Evolutionary conservation across 345 rosid species (phyloP), one percentile per base, ranked within the genome.

Genomic region (Aquilaria yunnanensis): DNA sequence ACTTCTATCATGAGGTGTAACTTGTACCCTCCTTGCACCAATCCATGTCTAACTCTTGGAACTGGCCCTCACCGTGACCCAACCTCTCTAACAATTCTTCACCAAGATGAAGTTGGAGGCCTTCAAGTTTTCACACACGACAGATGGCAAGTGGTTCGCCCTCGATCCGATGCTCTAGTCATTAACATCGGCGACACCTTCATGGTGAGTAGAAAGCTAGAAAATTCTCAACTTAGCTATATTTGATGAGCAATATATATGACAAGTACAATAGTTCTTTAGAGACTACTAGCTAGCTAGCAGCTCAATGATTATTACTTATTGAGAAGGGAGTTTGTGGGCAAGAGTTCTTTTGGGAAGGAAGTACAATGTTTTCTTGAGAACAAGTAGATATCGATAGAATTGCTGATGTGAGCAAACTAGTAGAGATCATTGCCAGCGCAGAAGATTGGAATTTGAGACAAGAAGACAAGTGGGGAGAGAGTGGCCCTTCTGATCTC

Each of bases 31-130:
- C 73, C 79, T 2, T 91, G 97, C 87, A 62, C 72, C 12, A 78
- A 78, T 54, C 63, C 83, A 2, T 74, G 72, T 10, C 81, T 78
- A 51, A 72, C 87, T n/a, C 69, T 91, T 32, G 97, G 97, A 56
- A 91, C 97, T 9, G 97, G 97, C 30, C 96, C 97, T 72, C 97
- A 91, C 64, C 74, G 76, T 31, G 97, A 91, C 76, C 93, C 97
- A 31, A 83, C 79, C 33, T 81, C 97, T 59, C 43, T 91, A 31
- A 88, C 97, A 5, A 86, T 91, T 47, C 97, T 91, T 71, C 91
- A 88, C 60, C 96, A 91, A 69, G 96, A 88, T 62, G 72, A 88
- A 56, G 93, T 88, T 12, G 91, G 80, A 10, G 96, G 97, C 1
- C 96, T 91, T 29, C 66, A 91, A 71, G 96, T 91, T 43, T 81